A percentile compares a stretch with the other conserved stretches of the same genome.
phyloP scores from a whole-genome alignment of 148 eudicot species.

The Camellia granthamiana region DNA sequence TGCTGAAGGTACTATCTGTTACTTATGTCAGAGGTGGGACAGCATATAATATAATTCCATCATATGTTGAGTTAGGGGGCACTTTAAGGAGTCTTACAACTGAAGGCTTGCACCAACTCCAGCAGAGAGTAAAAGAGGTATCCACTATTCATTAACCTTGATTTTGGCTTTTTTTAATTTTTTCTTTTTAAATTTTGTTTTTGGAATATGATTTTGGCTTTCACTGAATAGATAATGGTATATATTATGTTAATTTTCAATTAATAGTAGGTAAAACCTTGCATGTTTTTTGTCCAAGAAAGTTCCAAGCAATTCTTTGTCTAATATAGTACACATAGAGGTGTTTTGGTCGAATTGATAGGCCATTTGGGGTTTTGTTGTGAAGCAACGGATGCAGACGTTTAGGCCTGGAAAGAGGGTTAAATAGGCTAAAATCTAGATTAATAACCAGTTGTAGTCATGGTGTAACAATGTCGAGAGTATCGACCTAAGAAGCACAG shows the following conservation, averaged over 20 bases:
- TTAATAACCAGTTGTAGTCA: no score
- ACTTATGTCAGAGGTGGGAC: slow-evolving; percentile 70
- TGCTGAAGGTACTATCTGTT: slow-evolving; percentile 73
- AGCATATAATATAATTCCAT: slow-evolving; percentile 50
- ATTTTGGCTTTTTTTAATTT: background rate
- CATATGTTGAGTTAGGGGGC: slow-evolving; percentile 72
- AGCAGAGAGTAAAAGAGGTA: slow-evolving; percentile 71
- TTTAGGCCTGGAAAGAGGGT: no score
- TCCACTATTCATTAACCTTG: background rate
- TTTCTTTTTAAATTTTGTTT: no score
- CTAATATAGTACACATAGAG: background rate
- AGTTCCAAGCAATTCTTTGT: background rate
- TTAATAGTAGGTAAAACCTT: background rate
- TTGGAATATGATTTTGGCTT: background rate
- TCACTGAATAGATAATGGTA: background rate
- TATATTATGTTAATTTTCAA: background rate
- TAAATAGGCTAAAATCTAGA: no score
- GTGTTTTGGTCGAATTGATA: background rate
- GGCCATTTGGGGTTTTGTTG: background rate
- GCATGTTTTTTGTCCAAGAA: background rate
- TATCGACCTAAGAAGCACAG: no score
- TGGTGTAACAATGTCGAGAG: no score
- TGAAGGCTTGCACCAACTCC: slow-evolving; percentile 59
- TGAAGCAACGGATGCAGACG: no score
- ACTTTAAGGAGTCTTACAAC: slow-evolving; percentile 79